phyloP scores from a whole-genome alignment of 2,329 filamentous ascomycete genomes.

The Colletotrichum cordylinicola region DNA sequence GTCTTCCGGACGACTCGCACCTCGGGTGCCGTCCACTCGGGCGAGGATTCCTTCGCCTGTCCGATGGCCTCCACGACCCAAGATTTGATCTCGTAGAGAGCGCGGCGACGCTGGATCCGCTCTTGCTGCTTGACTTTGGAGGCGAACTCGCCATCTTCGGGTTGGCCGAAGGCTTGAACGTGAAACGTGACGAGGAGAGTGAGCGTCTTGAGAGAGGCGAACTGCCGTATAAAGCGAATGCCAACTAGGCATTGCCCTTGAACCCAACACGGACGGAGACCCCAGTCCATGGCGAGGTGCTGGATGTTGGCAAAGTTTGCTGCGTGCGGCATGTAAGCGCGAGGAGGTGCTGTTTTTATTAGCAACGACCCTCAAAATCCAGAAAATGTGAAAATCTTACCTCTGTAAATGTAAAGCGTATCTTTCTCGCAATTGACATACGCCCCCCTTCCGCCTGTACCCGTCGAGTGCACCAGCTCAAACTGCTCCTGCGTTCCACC shows the following conservation, averaged over 20 bases:
- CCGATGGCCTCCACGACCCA: background rate
- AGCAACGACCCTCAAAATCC: background rate
- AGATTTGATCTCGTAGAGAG: background rate
- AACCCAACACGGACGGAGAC: conserved; percentile 13
- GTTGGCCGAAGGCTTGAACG: background rate
- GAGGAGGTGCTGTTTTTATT: background rate
- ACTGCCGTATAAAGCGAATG: background rate
- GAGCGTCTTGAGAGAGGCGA: background rate
- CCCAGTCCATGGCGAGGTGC: conserved; percentile 20
- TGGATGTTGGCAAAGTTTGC: background rate
- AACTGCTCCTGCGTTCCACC: background rate
- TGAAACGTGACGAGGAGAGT: conserved; percentile 11
- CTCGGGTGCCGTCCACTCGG: background rate
- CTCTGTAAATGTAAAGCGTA: conserved; percentile 6
- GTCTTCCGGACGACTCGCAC: conserved; percentile 11
- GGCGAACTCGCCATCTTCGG: background rate
- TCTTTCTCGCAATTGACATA: background rate
- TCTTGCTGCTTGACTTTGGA: background rate
- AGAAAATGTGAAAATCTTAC: background rate
- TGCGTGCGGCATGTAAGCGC: background rate
- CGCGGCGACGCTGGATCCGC: background rate
- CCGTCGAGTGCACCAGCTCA: background rate
- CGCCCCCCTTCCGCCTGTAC: background rate
- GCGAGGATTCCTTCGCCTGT: background rate
- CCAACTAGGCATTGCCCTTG: background rate